Base-by-base conservation (phyloP, 2,329 filamentous ascomycete species). In the Ophiostoma quercus region DNA sequence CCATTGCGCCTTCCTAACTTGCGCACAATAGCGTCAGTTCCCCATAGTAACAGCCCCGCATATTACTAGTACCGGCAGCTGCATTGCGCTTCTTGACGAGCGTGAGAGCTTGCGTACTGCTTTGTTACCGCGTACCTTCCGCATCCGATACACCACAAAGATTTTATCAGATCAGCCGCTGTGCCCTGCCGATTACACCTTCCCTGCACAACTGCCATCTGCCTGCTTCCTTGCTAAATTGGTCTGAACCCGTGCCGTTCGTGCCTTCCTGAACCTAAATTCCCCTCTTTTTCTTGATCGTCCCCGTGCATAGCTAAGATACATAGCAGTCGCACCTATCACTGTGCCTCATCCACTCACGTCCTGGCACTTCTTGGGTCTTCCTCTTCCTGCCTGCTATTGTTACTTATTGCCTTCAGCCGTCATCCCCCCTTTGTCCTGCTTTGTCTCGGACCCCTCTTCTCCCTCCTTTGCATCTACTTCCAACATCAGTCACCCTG, bases 401-500 rank as follows among this genome's bases (percentile, higher is more conserved):
- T 29, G 34, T 3, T 63, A 34, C 60, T 34, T 57, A 16, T 66
- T 34, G n/a, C 22, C 54, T n/a, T 14, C 51, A 16, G 22, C 29
- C 12, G 6, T 19, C 57, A 32, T 32, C 57, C 60, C 60, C 60
- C 37, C 60, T 34, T 63, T 34, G 14, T 19, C 60, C 12, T 12
- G 39, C 2, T 12, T 29, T 68, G 22, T 16, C 39, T n/a, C 19
- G 47, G 51, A 57, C 29, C 32, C 66, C 57, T 41, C 16, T 22
- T 25, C 19, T 39, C 37, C 12, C 54, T 37, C 7, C 66, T 32
- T 22, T 39, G 29, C 34, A 29, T 47, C 62, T 6, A 19, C 29
- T 47, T 41, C 14, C 43, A 37, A 51, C 39, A 22, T 47, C 63
- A 34, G 34, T 67, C 65, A 71, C 57, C 22, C 70, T 71, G 70